Percentiles rank a stretch among this genome's conserved stretches.
Evolutionary conservation across 1,139 yeast genomes (phyloP).

Genomic region (Suhomyces anneliseae): DNA sequence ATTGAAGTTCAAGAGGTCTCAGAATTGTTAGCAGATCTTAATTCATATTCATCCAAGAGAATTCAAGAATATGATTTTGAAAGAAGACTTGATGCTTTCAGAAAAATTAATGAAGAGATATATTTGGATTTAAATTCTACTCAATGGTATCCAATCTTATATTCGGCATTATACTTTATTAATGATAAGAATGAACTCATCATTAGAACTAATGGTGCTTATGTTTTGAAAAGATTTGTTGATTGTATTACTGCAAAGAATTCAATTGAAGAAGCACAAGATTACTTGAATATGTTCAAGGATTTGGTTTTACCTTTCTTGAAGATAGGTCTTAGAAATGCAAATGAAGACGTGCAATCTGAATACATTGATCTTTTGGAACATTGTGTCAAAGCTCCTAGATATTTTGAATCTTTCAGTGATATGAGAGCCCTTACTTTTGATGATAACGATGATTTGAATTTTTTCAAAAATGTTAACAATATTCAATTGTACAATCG

Average conservation of each 20-base stretch:
- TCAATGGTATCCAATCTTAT: conserved; percentile 82
- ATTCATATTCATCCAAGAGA: conserved; percentile 63
- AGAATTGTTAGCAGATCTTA: conserved; percentile 57
- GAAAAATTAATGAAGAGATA: conserved; percentile 56
- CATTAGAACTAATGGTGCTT: conserved; percentile 75
- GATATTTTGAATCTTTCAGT: conserved; percentile 52
- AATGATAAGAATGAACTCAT: conserved; percentile 81
- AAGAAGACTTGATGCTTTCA: conserved; percentile 67
- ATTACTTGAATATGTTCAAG: conserved; percentile 48
- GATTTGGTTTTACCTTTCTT: conserved; percentile 64
- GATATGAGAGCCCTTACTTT: conserved; percentile 69
- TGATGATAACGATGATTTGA: conserved; percentile 77
- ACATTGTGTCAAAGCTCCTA: conserved; percentile 55
- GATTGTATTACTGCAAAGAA: conserved; percentile 51
- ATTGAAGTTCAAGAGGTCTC: conserved; percentile 47
- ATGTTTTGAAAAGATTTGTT: conserved; percentile 61
- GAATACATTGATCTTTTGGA: conserved; percentile 71
- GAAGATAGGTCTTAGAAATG: conserved; percentile 65
- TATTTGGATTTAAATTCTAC: conserved; percentile 44
- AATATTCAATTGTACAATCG: conserved; percentile 89
- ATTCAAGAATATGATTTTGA: conserved; percentile 81
- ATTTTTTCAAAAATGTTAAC: conserved; percentile 75
- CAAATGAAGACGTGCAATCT: conserved; percentile 61
- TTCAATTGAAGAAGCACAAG: conserved; percentile 33
- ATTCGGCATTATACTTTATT: conserved; percentile 67